These are phyloP conservation scores for Penicillium paradoxum DNA, from an alignment of 495 filamentous ascomycete genomes.

Conservation along the genomic window DNA sequence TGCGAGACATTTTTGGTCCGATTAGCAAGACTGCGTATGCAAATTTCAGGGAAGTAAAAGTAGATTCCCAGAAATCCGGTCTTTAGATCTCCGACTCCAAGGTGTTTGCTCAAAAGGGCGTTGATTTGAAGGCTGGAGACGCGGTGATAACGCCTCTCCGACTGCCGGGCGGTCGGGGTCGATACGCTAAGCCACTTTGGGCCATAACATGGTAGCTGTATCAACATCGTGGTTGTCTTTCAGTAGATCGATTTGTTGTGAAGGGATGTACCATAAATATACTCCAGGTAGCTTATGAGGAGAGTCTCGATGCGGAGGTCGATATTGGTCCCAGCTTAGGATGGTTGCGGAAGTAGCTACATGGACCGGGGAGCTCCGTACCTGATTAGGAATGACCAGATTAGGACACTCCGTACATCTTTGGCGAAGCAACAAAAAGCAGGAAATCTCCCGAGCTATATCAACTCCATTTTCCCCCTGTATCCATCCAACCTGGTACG, in stretches of 20 bases:
- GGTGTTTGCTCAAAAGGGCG: neutral
- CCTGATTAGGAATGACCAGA: neutral
- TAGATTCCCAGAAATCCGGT: neutral
- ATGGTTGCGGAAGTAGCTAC: conserved; percentile 6
- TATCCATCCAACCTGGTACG: neutral
- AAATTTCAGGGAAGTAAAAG: neutral
- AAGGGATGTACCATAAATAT: no score
- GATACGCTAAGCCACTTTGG: conserved; percentile 6
- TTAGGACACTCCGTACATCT: neutral
- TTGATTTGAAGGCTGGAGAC: conserved; percentile 2
- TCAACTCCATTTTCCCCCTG: no score
- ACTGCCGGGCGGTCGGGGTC: conserved; percentile 5
- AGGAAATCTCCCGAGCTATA: no score
- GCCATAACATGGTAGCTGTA: neutral
- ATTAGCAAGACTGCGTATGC: neutral
- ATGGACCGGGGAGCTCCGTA: no score
- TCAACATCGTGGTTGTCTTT: neutral
- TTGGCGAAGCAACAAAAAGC: neutral
- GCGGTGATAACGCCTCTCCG: conserved; percentile 3
- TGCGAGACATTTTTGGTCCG: conserved; percentile 36
- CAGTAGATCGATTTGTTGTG: neutral
- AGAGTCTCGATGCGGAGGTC: neutral
- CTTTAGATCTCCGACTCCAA: neutral
- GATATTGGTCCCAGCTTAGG: neutral
- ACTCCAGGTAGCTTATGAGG: neutral